Conservation (phyloP, 2,329 filamentous ascomycete species). For the Incumbomyces delicatus region DNA sequence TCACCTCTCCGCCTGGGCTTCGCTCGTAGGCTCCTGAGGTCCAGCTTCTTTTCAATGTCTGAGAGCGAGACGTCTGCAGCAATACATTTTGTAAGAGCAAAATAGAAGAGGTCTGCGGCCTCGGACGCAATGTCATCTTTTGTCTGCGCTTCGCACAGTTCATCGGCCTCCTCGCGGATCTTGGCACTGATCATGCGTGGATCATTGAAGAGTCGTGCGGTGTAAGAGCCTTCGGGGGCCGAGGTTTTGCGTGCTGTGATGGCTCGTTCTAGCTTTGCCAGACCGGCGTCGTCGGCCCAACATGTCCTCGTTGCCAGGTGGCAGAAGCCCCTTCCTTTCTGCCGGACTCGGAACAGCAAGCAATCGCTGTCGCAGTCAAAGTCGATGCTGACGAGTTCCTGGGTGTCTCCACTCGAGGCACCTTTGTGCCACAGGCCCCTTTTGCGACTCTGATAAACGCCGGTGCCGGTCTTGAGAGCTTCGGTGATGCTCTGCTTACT, state of each 20-base stretch:
- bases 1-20: slow-evolving; percentile 77
- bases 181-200: slow-evolving; percentile 83
- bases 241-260: slow-evolving; percentile 70
- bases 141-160: slow-evolving; percentile 76
- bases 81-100: slow-evolving; percentile 82
- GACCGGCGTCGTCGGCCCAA: slow-evolving; percentile 74
- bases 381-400: slow-evolving; percentile 74
- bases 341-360: slow-evolving; percentile 76
- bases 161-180: slow-evolving; percentile 96
- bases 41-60: slow-evolving; percentile 84
- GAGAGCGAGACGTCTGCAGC: slow-evolving; percentile 73
- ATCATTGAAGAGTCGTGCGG: slow-evolving; percentile 83
- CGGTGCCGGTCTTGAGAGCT: slow-evolving; percentile 67
- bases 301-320: slow-evolving; percentile 87
- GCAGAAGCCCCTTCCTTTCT: slow-evolving; percentile 85
- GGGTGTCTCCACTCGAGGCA: slow-evolving; percentile 84
- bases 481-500: slow-evolving; percentile 82
- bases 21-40: slow-evolving; percentile 90
- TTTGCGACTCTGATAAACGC: slow-evolving; percentile 94
- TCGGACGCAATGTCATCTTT: slow-evolving; percentile 85
- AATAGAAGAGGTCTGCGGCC: slow-evolving; percentile 91
- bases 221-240: slow-evolving; percentile 85
- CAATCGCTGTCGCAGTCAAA: slow-evolving; percentile 93
- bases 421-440: slow-evolving; percentile 95
- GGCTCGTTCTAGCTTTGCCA: slow-evolving; percentile 79